Conservation (phyloP, 2,329 filamentous ascomycete species). For the Pleoardoris graminearum region DNA sequence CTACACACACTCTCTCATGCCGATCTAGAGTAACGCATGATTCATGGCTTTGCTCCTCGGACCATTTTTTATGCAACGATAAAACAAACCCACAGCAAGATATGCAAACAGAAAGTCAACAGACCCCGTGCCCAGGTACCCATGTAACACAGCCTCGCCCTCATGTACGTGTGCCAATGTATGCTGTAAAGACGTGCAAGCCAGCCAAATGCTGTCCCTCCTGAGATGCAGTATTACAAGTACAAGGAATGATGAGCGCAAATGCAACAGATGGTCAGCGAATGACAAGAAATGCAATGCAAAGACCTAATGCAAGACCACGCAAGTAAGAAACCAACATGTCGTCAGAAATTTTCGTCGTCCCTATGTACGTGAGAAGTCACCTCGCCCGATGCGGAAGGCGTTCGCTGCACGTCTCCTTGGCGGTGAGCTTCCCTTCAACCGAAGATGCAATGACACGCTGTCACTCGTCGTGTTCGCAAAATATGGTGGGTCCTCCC, state of each 20-base stretch:
- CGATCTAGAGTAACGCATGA: background rate
- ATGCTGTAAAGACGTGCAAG: background rate
- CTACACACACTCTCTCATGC: background rate
- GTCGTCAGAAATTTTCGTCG: background rate
- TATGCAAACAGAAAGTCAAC: too few relatives aligned
- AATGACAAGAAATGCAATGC: conserved; percentile 6
- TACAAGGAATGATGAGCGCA: background rate
- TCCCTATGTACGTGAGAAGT: conserved; percentile 3
- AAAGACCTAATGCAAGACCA: conserved; percentile 1
- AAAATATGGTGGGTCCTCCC: background rate
- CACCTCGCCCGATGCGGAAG: conserved; percentile 10
- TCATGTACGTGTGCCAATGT: background rate
- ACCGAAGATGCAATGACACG: conserved; percentile 15
- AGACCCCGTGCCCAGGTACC: too few relatives aligned
- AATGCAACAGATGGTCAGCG: background rate
- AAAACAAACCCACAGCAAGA: background rate
- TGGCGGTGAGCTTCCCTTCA: conserved; percentile 16
- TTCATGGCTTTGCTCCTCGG: background rate
- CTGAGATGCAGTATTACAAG: background rate
- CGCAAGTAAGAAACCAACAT: background rate
- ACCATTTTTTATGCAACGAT: too few relatives aligned
- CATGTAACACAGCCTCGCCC: background rate
- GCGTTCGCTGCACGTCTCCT: conserved; percentile 11
- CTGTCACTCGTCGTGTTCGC: background rate
- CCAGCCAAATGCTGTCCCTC: background rate